Percentiles rank a stretch among this genome's conserved stretches.
phyloP scores from a whole-genome alignment of 2,329 filamentous ascomycete species.

The Hypoxylon sp. region DNA sequence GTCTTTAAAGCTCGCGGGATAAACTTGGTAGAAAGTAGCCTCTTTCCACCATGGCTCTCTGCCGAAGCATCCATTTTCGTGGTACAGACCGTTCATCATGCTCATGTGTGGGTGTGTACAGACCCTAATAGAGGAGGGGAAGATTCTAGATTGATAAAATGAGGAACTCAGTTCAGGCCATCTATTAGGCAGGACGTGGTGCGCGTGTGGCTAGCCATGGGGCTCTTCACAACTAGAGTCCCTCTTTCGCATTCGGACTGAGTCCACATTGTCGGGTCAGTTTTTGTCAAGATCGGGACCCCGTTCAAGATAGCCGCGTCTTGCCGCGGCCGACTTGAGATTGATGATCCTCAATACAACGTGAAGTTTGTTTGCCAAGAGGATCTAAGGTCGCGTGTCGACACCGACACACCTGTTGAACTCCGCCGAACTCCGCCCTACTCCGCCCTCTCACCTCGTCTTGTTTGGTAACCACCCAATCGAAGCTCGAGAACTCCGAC shows the following conservation, averaged over 20 bases:
- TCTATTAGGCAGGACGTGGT: slow-evolving; percentile 14
- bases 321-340: slow-evolving; percentile 7
- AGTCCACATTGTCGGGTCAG: slow-evolving; percentile 29
- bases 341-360: not conserved
- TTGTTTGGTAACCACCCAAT: slow-evolving; percentile 20
- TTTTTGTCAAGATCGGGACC: slow-evolving; percentile 12
- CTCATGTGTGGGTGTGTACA: slow-evolving; percentile 1
- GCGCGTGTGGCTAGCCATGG: slow-evolving; percentile 8
- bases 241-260: slow-evolving; percentile 9
- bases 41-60: slow-evolving; percentile 64
- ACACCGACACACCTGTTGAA: slow-evolving; percentile 22
- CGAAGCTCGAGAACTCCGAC: slow-evolving; percentile 27
- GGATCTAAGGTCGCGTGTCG: slow-evolving; percentile 14
- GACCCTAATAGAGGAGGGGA: not conserved
- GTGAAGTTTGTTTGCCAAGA: slow-evolving; percentile 34
- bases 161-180: slow-evolving; percentile 3
- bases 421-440: slow-evolving; percentile 31
- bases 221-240: slow-evolving; percentile 10
- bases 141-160: not conserved
- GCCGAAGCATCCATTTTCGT: slow-evolving; percentile 53
- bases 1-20: slow-evolving; percentile 72
- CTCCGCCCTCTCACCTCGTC: slow-evolving; percentile 9
- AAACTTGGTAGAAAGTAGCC: slow-evolving; percentile 67
- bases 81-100: slow-evolving; percentile 56
- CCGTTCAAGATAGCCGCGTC: slow-evolving; percentile 22